These are phyloP conservation scores for Cystofilobasidium bisporidii DNA, from an alignment of 768 basidiomycete species.

Conservation along the genomic window DNA sequence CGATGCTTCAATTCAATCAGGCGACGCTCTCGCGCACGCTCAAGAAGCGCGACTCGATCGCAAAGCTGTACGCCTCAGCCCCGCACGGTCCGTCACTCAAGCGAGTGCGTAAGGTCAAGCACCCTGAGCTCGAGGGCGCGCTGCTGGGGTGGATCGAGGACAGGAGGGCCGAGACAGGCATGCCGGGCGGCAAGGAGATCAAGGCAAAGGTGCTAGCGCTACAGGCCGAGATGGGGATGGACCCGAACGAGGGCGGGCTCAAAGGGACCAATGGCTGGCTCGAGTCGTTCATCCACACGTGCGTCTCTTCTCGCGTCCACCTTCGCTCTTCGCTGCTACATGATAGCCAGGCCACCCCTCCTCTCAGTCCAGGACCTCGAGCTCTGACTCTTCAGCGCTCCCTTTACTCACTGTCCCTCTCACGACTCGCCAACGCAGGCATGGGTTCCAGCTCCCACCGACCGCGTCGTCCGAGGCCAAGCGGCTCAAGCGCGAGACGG, in stretches of 20 bases:
- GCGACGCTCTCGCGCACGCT: slow-evolving; percentile 12
- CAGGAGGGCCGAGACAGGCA: background rate
- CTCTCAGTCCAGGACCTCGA: background rate
- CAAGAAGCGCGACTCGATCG: slow-evolving; percentile 1
- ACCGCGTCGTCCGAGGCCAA: slow-evolving; percentile 8
- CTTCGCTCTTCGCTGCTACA: no score
- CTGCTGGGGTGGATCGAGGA: slow-evolving; percentile 9
- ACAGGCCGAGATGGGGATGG: background rate
- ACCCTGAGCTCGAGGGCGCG: slow-evolving; percentile 8
- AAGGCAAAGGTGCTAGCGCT: background rate
- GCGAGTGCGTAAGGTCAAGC: slow-evolving; percentile 8
- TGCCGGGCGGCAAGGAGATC: slow-evolving; percentile 1
- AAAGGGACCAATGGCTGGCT: slow-evolving; percentile 16
- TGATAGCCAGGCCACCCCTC: background rate
- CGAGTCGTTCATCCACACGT: slow-evolving; percentile 12
- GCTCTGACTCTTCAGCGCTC: background rate
- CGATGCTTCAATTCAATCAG: slow-evolving; percentile 6
- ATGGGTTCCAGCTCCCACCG: background rate
- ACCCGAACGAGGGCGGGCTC: background rate
- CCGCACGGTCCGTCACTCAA: background rate
- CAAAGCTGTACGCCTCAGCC: background rate
- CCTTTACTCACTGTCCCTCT: background rate
- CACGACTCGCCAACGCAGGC: background rate
- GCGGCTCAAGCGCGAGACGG: background rate
- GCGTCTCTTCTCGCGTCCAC: background rate